phyloP scores from a whole-genome alignment of 495 filamentous ascomycete species.

The Penicillium soppii region DNA sequence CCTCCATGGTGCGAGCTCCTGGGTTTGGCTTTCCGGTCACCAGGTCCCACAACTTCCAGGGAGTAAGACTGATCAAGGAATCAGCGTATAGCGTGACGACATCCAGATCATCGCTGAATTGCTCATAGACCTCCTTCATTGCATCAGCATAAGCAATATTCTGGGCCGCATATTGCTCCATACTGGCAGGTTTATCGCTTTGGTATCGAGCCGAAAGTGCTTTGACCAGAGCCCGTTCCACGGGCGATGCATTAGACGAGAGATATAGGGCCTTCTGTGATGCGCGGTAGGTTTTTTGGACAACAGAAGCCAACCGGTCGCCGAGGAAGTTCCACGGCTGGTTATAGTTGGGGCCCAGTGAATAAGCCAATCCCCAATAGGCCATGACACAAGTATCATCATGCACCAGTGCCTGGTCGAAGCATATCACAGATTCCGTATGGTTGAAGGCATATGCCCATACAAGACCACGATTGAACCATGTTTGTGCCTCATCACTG shows the following conservation, averaged over 20 bases:
- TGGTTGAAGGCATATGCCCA: conserved; percentile 42
- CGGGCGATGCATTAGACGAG: conserved; percentile 22
- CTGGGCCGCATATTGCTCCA: conserved; percentile 43
- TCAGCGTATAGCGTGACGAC: conserved; percentile 60
- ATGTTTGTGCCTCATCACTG: conserved; percentile 28
- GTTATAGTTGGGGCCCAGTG: conserved; percentile 69
- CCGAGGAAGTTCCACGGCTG: conserved; percentile 67
- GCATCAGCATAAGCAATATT: conserved; percentile 57
- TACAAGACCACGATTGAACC: conserved; percentile 36
- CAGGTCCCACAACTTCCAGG: conserved; percentile 64
- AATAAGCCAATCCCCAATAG: conserved; percentile 65
- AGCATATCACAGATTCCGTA: conserved; percentile 48
- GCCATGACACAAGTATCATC: conserved; percentile 60
- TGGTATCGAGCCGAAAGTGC: conserved; percentile 58
- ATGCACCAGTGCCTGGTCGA: conserved; percentile 52
- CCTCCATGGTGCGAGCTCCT: conserved; percentile 57
- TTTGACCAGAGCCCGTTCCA: conserved; percentile 56
- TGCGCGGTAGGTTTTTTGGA: conserved; percentile 43
- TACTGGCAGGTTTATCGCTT: conserved; percentile 23
- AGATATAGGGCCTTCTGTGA: conserved; percentile 37
- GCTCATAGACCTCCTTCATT: conserved; percentile 54
- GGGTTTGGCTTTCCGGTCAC: conserved; percentile 54
- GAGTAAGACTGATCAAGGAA: conserved; percentile 62
- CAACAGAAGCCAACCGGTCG: conserved; percentile 40
- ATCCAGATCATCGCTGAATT: conserved; percentile 56